Evolutionary conservation across 495 filamentous ascomycete species (phyloP).

Genomic region (Xylaria grammica): DNA sequence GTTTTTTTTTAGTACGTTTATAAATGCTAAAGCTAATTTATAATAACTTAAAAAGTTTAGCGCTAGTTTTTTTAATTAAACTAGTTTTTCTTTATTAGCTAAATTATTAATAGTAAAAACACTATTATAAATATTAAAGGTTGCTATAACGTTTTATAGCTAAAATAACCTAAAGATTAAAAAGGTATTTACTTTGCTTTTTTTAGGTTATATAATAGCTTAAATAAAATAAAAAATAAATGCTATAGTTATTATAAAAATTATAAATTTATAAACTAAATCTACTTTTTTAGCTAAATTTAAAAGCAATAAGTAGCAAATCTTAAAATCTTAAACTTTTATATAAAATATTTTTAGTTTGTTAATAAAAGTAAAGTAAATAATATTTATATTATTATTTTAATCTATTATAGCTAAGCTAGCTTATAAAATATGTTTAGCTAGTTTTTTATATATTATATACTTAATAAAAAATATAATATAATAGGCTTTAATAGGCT

Average conservation of each 20-base stretch:
- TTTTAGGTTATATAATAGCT: no score
- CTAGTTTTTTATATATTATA: not conserved
- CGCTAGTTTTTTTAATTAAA: no score
- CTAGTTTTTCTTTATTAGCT: not conserved
- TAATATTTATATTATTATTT: constrained; percentile 6
- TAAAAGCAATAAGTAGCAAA: no score
- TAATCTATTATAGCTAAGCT: not conserved
- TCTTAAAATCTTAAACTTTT: no score
- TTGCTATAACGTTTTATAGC: not conserved
- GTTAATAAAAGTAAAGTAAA: not conserved
- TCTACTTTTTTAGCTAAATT: no score
- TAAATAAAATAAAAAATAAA: no score
- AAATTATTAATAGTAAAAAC: not conserved
- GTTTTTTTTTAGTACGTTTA: no score
- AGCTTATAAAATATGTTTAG: not conserved
- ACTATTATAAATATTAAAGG: not conserved
- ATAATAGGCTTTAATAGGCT: not conserved
- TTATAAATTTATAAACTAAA: no score
- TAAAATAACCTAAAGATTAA: not conserved
- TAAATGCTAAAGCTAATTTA: no score
- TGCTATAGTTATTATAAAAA: no score
- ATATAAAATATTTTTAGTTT: not conserved
- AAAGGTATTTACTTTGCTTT: not conserved
- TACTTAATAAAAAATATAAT: not conserved
- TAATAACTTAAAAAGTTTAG: no score